These are phyloP conservation scores for Calocybe gambosa DNA, from an alignment of 1,284 basidiomycete genomes.

Conservation along the genomic window DNA sequence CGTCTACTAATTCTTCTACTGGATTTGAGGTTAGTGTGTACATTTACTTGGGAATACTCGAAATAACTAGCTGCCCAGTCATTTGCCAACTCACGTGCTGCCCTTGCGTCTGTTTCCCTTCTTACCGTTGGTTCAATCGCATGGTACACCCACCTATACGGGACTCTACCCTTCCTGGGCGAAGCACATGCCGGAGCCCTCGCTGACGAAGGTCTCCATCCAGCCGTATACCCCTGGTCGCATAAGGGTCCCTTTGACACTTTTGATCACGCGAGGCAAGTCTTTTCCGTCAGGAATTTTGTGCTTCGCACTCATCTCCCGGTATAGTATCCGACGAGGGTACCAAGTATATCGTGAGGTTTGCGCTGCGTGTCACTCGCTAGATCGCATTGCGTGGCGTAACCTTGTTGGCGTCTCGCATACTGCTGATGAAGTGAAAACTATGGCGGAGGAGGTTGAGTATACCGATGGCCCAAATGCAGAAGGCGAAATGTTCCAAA, in stretches of 20 bases:
- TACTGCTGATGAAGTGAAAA: slow-evolving; percentile 87
- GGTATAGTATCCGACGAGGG: slow-evolving; percentile 85
- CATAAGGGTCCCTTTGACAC: slow-evolving; percentile 86
- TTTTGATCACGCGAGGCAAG: slow-evolving; percentile 91
- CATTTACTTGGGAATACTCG: not conserved
- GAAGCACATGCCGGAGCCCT: slow-evolving; percentile 87
- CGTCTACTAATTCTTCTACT: slow-evolving; percentile 51
- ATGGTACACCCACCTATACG: slow-evolving; percentile 96
- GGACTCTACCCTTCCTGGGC: slow-evolving; percentile 78
- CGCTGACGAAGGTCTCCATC: slow-evolving; percentile 93
- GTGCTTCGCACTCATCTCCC: slow-evolving; percentile 4
- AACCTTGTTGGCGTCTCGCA: slow-evolving; percentile 99
- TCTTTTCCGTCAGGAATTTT: slow-evolving; percentile 3
- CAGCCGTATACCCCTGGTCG: slow-evolving; percentile 85
- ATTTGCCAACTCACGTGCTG: slow-evolving; percentile 66
- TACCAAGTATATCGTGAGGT: slow-evolving; percentile 99
- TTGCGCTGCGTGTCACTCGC: slow-evolving; percentile 97
- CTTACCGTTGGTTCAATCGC: slow-evolving; percentile 85
- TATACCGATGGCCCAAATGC: slow-evolving; percentile 96
- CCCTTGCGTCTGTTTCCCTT: slow-evolving; percentile 73
- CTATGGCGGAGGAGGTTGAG: slow-evolving; percentile 95
- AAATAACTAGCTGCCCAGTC: slow-evolving; percentile 20
- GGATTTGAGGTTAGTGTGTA: slow-evolving; percentile 50
- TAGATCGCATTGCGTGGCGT: slow-evolving; percentile 99
- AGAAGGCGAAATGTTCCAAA: slow-evolving; percentile 96